Percentiles rank a stretch among this genome's conserved stretches.
These are phyloP conservation scores for Thoreauomyces humboldtii DNA, from an alignment of 192 early-diverging fungal species.

Conservation along the genomic window DNA sequence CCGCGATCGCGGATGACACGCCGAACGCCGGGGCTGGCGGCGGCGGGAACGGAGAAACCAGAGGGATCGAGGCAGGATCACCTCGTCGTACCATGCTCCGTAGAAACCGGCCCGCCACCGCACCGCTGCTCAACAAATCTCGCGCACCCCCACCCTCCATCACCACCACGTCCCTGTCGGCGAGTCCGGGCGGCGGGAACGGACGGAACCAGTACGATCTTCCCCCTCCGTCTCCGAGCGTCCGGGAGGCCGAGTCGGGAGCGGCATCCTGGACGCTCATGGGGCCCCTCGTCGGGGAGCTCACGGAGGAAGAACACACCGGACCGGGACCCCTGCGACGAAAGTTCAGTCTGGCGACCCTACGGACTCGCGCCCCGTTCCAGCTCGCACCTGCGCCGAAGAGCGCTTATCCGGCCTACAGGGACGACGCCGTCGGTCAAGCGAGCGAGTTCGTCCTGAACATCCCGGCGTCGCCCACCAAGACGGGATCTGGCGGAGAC, in stretches of 20 bases:
- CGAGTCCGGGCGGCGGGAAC: neutral
- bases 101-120: neutral
- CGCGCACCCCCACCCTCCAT: too few species aligned
- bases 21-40: neutral
- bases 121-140: too few species aligned
- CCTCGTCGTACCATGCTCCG: too few species aligned
- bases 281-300: conserved; percentile 32
- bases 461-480: conserved; percentile 20
- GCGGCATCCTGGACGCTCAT: conserved; percentile 40
- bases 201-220: neutral
- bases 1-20: conserved; percentile 8
- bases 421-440: too few species aligned
- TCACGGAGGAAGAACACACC: conserved; percentile 34
- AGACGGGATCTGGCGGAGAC: neutral
- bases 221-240: conserved; percentile 42
- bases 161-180: neutral
- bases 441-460: conserved; percentile 13
- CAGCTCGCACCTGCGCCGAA: conserved; percentile 4
- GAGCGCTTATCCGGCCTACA: conserved; percentile 12
- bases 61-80: too few species aligned
- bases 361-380: conserved; percentile 17
- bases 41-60: conserved; percentile 1
- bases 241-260: conserved; percentile 41
- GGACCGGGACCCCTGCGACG: conserved; percentile 23
- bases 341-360: conserved; percentile 23